Evolutionary conservation across 1,139 yeast species (phyloP), one percentile per base, ranked within the genome.

Genomic region (Saccharomycopsis hybrid): DNA sequence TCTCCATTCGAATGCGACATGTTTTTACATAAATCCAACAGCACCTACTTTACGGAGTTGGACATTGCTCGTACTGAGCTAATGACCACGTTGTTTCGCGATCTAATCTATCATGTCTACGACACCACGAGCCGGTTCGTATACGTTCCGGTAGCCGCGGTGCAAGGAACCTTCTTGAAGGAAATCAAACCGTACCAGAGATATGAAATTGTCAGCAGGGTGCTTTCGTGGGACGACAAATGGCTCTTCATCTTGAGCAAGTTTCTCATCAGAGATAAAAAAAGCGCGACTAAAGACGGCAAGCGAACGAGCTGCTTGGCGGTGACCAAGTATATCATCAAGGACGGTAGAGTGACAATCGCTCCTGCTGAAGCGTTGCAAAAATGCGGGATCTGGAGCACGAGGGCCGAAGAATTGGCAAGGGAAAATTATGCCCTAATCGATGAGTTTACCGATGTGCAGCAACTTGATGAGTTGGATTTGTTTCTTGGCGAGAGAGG

Each of bases 201-300:
- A 36, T 90, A 80, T 63, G 59, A 69, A 3, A 71, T 89, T 32
- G 70, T 70, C 42, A 75, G 85, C 1, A 71, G 80, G 48, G 72
- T 90, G 31, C 65, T 85, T 11, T 86, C 95, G 7, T 89, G 96
- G 96, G 94, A 87, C 65, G 70, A 76, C 37, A 89, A 89, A 65
- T 88, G 96, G 96, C 60, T 90, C 13, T 88, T 80, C 62, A 77
- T 86, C 13, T 59, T 85, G 45, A 78, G 86, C 33, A 74, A 78
- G 58, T 85, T 87, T 59, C 68, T 72, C 45, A 41, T 46, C n/a
- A 46, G 46, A n/a, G 33, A 39, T 24, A 43, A 46, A 28, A 44
- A 44, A 29, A 39, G 44, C 33, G 18, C 18, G 18, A 18, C 18
- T 18, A 18, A 18, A 18, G 18, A 18, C 18, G 18, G 18, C 18